phyloP scores from a whole-genome alignment of 495 filamentous ascomycete genomes.

The Daldinia grandis region DNA sequence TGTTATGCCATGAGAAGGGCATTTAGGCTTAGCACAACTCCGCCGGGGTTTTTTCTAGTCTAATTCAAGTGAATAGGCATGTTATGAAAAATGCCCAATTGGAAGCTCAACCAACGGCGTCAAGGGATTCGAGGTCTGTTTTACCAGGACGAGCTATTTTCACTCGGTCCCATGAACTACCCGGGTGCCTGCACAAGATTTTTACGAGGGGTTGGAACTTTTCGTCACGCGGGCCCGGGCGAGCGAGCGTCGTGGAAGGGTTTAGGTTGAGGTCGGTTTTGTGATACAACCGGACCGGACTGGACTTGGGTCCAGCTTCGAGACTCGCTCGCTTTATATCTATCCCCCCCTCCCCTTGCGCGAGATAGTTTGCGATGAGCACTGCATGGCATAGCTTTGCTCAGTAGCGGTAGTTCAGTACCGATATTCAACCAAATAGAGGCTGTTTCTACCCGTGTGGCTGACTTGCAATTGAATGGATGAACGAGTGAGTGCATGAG shows the following conservation, averaged over 20 bases:
- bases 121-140: conserved; percentile 10
- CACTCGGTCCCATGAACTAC: background rate
- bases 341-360: background rate
- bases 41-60: conserved; percentile 15
- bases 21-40: conserved; percentile 9
- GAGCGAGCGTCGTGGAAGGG: background rate
- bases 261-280: conserved; percentile 1
- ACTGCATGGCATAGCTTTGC: background rate
- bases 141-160: background rate
- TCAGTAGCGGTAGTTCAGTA: conserved; percentile 30
- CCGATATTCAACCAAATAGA: conserved; percentile 41
- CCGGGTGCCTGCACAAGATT: background rate
- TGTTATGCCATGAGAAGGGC: conserved; percentile 17
- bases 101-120: conserved; percentile 25
- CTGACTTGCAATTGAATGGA: background rate
- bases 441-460: conserved; percentile 35
- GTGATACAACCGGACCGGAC: background rate
- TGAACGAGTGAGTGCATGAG: background rate
- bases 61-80: conserved; percentile 41
- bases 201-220: background rate
- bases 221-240: conserved; percentile 2
- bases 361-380: conserved; percentile 20
- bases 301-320: background rate
- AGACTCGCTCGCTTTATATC: conserved; percentile 1
- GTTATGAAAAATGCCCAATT: conserved; percentile 10